A percentile compares a stretch with the other conserved stretches of the same genome.
Evolutionary conservation across 768 basidiomycete genomes (phyloP).

Genomic region (Omphalotus guepiniiformis): DNA sequence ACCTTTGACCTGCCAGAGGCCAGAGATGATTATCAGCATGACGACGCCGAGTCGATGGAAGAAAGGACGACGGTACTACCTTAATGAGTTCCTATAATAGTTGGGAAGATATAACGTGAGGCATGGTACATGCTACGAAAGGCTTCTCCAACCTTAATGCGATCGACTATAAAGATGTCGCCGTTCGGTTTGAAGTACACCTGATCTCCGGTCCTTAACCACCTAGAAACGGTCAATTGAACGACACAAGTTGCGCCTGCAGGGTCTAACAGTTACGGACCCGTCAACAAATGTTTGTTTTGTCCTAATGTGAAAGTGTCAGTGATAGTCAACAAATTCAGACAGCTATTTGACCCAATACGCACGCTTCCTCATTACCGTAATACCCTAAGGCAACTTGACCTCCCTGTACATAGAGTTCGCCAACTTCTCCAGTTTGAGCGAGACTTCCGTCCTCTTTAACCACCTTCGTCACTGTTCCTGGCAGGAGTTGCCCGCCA

Average conservation of each 20-base stretch:
- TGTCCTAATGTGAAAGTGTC: constrained; percentile 4
- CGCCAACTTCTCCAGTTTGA: constrained; percentile 36
- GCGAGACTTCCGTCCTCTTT: constrained; percentile 37
- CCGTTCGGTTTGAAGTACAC: constrained; percentile 41
- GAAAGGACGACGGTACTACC: neutral
- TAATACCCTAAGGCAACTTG: constrained; percentile 35
- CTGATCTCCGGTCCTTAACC: constrained; percentile 45
- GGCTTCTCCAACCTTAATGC: constrained; percentile 37
- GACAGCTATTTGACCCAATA: too few relatives aligned
- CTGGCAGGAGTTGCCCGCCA: constrained; percentile 38
- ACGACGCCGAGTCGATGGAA: neutral
- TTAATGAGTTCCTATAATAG: constrained; percentile 11
- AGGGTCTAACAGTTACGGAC: constrained; percentile 19
- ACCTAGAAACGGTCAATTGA: constrained; percentile 20
- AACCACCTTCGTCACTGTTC: constrained; percentile 37
- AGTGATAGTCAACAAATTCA: neutral
- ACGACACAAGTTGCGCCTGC: neutral
- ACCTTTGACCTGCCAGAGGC: constrained; percentile 20
- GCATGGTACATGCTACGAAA: neutral
- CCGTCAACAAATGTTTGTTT: constrained; percentile 35
- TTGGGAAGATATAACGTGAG: neutral
- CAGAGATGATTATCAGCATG: neutral
- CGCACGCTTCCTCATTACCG: constrained; percentile 38
- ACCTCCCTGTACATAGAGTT: constrained; percentile 35
- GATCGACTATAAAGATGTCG: constrained; percentile 47